Base-by-base conservation (phyloP, 345 rosid species). In the Noccaea caerulescens region DNA sequence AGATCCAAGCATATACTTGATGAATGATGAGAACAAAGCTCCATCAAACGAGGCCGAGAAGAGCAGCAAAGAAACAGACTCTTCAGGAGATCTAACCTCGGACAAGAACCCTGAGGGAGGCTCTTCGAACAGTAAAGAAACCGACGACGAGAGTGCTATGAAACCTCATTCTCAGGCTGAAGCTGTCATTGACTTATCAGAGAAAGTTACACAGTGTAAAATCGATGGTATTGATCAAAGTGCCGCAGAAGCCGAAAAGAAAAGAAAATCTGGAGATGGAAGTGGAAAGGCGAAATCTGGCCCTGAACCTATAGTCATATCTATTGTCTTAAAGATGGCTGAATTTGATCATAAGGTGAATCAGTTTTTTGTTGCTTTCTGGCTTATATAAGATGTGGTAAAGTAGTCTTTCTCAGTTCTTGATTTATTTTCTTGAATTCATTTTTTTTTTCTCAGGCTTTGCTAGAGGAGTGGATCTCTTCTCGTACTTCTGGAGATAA, bases 1-100 rank as follows among this genome's bases (percentile, higher is more conserved):
- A 81, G 98, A 95, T 70, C 99, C 98, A 68, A 95, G 93, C 83
- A 95, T 95, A 55, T 95, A 95, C 82, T 80, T 95, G 63, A 91
- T 90, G 89, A 96, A 92, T 44, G 98, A 95, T 36, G 98, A 86
- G 59, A 82, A 80, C 63, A 92, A 90, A 85, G 43, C 72, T 47
- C 75, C 89, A 57, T 70, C 81, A 42, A 73, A 73, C 58, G 53
- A 77, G 8, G 72, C 87, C 36, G 86, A 78, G 53, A 84, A 75
- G 68, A 69, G 50, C 53, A 59, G 13, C 14, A 70, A 68, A 58
- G 84, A 80, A 66, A 52, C 70, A 63, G 70, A 70, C 46, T 34
- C 71, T 32, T 25, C 80, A 53, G 73, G 8, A 51, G 75, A 80
- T 55, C n/a, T 45, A 54, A 69, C 72, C 13, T 61, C 79, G 1